phyloP scores from a whole-genome alignment of 2,329 filamentous ascomycete genomes.

The Dactylonectria estremocensis region DNA sequence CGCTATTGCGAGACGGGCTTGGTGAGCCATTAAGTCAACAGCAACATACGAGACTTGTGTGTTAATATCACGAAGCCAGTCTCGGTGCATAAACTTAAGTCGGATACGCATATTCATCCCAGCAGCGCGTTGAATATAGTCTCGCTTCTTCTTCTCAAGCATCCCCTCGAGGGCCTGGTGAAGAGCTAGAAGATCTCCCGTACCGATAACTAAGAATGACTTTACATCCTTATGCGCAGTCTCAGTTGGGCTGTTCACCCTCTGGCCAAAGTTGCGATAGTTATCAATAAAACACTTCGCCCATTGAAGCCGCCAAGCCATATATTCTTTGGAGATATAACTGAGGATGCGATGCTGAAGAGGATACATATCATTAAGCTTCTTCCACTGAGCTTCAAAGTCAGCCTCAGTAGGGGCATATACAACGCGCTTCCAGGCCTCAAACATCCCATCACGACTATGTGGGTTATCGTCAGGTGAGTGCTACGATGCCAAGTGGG shows the following conservation, averaged over 20 bases:
- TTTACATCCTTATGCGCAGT: too few relatives aligned
- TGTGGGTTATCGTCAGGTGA: background rate
- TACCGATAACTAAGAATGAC: too few relatives aligned
- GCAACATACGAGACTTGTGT: background rate
- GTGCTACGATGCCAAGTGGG: too few relatives aligned
- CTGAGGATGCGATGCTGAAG: background rate
- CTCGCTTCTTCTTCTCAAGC: background rate
- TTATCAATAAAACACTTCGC: too few relatives aligned
- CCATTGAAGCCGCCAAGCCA: background rate
- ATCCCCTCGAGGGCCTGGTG: too few relatives aligned
- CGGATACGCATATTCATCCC: background rate
- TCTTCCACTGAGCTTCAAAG: background rate
- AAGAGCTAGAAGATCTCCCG: too few relatives aligned
- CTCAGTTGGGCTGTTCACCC: too few relatives aligned
- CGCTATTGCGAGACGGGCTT: background rate
- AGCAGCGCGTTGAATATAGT: background rate
- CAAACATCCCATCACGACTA: background rate
- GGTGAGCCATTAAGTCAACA: background rate
- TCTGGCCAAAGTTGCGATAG: too few relatives aligned
- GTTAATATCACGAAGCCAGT: background rate
- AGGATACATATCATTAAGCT: background rate
- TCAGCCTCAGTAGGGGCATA: background rate
- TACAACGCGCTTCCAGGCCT: background rate
- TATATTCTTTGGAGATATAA: background rate
- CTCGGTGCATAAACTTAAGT: background rate